Conservation (phyloP, 345 rosid species). For the Turnera subulata region DNA sequence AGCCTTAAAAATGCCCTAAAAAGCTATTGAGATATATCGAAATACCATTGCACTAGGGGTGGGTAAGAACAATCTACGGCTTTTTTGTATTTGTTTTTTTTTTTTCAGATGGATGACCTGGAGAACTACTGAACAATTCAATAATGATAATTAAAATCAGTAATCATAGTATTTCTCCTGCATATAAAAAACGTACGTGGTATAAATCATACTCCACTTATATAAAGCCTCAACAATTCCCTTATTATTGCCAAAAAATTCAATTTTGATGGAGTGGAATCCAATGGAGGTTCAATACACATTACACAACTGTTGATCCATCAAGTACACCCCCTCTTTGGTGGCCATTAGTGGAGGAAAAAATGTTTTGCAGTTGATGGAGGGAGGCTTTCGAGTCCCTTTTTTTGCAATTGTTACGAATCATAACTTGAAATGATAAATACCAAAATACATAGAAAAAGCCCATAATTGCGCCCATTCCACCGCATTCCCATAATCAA, state of each 20-base stretch:
- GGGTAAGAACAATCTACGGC: too few relatives aligned
- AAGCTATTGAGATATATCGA: too few relatives aligned
- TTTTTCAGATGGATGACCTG: too few relatives aligned
- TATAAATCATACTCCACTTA: slow-evolving; percentile 1
- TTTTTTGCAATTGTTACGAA: not conserved
- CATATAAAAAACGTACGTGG: not conserved
- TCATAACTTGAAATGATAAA: slow-evolving; percentile 2
- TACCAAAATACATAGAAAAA: slow-evolving; percentile 3
- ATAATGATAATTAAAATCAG: slow-evolving; percentile 1
- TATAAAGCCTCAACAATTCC: not conserved
- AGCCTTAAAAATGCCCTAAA: too few relatives aligned
- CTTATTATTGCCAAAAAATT: slow-evolving; percentile 7
- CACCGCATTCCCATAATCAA: not conserved
- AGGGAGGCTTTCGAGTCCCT: slow-evolving; percentile 5
- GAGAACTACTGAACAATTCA: too few relatives aligned
- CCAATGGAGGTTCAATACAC: slow-evolving; percentile 16
- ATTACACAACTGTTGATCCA: slow-evolving; percentile 5
- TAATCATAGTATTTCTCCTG: not conserved
- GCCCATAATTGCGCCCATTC: slow-evolving; percentile 8
- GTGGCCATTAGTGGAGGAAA: slow-evolving; percentile 1
- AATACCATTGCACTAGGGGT: too few relatives aligned
- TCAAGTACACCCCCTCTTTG: not conserved
- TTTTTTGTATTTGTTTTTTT: too few relatives aligned
- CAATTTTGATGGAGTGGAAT: slow-evolving; percentile 10
- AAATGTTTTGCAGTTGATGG: not conserved